Percentiles rank a stretch among this genome's conserved stretches.
phyloP scores from a whole-genome alignment of 108 stramenopile genomes.

The Licmophora abbreviata region DNA sequence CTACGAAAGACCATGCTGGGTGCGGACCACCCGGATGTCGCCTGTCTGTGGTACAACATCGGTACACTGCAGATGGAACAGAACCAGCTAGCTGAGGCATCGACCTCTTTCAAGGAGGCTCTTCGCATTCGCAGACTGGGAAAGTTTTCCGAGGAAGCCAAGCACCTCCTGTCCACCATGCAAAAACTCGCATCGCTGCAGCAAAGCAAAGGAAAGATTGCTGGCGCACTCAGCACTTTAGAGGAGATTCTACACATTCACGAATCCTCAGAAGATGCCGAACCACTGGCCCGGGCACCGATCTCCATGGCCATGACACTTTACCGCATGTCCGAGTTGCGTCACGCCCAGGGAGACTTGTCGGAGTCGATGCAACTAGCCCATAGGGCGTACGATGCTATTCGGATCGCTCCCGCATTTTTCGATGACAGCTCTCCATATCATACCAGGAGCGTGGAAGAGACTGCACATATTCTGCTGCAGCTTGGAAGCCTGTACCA shows the following conservation, averaged over 20 bases:
- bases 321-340: constrained; percentile 27
- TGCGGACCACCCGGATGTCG: constrained; percentile 35
- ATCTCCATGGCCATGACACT: no score
- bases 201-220: constrained; percentile 27
- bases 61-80: constrained; percentile 44
- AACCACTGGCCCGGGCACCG: neutral
- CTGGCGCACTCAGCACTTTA: constrained; percentile 18
- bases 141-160: constrained; percentile 12
- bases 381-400: constrained; percentile 4
- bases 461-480: constrained; percentile 10
- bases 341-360: constrained; percentile 30
- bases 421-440: neutral
- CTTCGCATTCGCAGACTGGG: constrained; percentile 25
- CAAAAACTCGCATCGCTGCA: constrained; percentile 31
- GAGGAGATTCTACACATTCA: constrained; percentile 22
- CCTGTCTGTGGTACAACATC: constrained; percentile 47
- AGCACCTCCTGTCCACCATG: constrained; percentile 30
- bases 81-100: constrained; percentile 29
- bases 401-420: neutral
- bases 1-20: constrained; percentile 34
- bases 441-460: constrained; percentile 12
- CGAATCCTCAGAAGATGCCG: constrained; percentile 15
- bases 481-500: constrained; percentile 33
- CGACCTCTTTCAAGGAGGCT: constrained; percentile 31
- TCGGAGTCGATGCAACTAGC: constrained; percentile 14